Percentiles rank a stretch among this genome's conserved stretches.
phyloP scores from a whole-genome alignment of 805 yeast genomes.

The Saturnispora gosingensis region DNA sequence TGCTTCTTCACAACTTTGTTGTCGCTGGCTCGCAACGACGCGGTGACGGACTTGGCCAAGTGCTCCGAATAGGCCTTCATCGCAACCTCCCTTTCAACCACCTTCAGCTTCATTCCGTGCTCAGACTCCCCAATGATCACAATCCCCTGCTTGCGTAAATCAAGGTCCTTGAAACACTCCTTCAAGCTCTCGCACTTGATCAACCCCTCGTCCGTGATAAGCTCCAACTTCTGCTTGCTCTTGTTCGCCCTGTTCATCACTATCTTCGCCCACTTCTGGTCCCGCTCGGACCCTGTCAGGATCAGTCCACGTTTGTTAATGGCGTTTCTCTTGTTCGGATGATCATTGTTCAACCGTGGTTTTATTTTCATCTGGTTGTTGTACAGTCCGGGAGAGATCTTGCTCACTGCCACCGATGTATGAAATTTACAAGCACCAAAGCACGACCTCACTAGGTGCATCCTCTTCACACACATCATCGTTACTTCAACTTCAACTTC shows the following conservation, averaged over 20 bases:
- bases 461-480: background rate
- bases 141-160: conserved; percentile 21
- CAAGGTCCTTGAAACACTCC: conserved; percentile 12
- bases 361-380: background rate
- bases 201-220: conserved; percentile 15
- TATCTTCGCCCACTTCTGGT: conserved; percentile 21
- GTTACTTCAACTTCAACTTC: background rate
- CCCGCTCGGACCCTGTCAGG: conserved; percentile 22
- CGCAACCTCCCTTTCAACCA: conserved; percentile 18
- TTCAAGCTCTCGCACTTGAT: conserved; percentile 10
- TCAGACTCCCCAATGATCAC: conserved; percentile 15
- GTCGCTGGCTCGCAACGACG: conserved; percentile 11
- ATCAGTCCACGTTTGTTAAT: background rate
- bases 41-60: conserved; percentile 17
- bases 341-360: background rate
- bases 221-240: conserved; percentile 14
- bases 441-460: background rate
- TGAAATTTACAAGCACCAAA: conserved; percentile 29
- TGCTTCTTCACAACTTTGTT: conserved; percentile 14
- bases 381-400: background rate
- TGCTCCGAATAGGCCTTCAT: conserved; percentile 23
- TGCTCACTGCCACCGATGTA: background rate
- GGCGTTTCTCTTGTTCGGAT: background rate
- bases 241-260: conserved; percentile 14
- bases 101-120: conserved; percentile 14